Percentiles rank a stretch among this genome's conserved stretches.
These are phyloP conservation scores for Phaeotremella skinneri DNA, from an alignment of 768 basidiomycete species.

Conservation along the genomic window DNA sequence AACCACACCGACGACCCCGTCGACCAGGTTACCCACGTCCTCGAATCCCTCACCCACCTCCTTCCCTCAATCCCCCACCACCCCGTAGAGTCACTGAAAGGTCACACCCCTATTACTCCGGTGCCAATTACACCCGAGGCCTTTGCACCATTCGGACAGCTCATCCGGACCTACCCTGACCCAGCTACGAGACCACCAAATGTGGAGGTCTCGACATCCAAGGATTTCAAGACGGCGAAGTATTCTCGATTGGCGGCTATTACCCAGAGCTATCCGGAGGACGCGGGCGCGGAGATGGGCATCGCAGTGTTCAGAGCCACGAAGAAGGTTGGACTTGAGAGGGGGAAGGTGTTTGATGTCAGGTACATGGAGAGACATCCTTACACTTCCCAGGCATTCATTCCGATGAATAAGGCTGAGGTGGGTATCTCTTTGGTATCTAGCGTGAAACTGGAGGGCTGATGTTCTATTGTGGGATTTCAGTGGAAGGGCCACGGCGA, in stretches of 20 bases:
- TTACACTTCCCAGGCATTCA: slow-evolving; percentile 86
- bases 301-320: slow-evolving; percentile 83
- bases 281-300: slow-evolving; percentile 61
- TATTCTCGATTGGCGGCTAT: slow-evolving; percentile 83
- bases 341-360: slow-evolving; percentile 60
- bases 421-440: slow-evolving; percentile 25
- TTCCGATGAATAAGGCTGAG: slow-evolving; percentile 73
- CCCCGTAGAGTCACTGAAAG: slow-evolving; percentile 5
- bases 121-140: slow-evolving; percentile 70
- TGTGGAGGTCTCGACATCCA: slow-evolving; percentile 71
- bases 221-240: slow-evolving; percentile 79
- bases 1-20: slow-evolving; percentile 11
- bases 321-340: slow-evolving; percentile 57
- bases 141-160: slow-evolving; percentile 82
- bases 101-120: slow-evolving; percentile 40
- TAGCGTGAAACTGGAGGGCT: not conserved
- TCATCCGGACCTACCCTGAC: slow-evolving; percentile 79
- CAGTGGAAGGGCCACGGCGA: slow-evolving; percentile 54
- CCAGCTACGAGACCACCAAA: slow-evolving; percentile 61
- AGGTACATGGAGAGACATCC: slow-evolving; percentile 79
- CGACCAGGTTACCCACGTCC: slow-evolving; percentile 14
- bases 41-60: slow-evolving; percentile 5
- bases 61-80: not conserved
- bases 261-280: slow-evolving; percentile 61
- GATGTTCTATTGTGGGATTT: slow-evolving; percentile 4